These are phyloP conservation scores for Pelargonium cotyledonis DNA, from an alignment of 441 rosid genomes.

Conservation along the genomic window DNA sequence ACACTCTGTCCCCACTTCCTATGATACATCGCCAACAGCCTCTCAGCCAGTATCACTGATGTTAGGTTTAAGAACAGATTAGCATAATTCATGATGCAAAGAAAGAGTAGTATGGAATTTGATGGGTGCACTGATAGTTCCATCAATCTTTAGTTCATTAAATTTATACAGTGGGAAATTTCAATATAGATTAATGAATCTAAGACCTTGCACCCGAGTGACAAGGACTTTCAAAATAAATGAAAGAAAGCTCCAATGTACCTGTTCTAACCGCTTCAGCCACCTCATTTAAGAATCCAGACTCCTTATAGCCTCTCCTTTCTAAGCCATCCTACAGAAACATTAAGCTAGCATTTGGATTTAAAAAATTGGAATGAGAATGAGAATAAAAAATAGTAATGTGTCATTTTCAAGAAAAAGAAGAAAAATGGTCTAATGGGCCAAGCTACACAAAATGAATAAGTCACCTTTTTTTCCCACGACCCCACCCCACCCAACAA, in stretches of 20 bases:
- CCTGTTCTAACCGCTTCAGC: conserved; percentile 89
- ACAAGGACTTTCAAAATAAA: neutral
- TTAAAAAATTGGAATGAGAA: no score
- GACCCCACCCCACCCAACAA: no score
- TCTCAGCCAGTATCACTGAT: conserved; percentile 73
- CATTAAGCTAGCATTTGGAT: neutral
- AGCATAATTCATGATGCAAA: no score
- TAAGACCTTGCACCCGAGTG: neutral
- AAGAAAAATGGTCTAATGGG: no score
- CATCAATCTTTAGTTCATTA: neutral
- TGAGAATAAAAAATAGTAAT: no score
- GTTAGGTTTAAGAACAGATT: no score
- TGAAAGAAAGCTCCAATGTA: conserved; percentile 14
- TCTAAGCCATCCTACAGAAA: conserved; percentile 82
- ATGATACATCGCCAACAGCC: conserved; percentile 73
- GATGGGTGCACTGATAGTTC: neutral
- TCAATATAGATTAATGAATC: neutral
- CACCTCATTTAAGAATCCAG: conserved; percentile 80
- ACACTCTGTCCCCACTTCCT: conserved; percentile 86
- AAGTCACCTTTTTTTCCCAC: no score
- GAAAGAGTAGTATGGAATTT: no score
- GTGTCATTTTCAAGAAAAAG: no score
- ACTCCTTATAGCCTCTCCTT: conserved; percentile 91
- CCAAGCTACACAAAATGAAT: neutral
- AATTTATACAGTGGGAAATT: no score